These are phyloP conservation scores for Rhizomucor miehei DNA, from an alignment of 371 early-diverging fungal species.

Conservation along the genomic window DNA sequence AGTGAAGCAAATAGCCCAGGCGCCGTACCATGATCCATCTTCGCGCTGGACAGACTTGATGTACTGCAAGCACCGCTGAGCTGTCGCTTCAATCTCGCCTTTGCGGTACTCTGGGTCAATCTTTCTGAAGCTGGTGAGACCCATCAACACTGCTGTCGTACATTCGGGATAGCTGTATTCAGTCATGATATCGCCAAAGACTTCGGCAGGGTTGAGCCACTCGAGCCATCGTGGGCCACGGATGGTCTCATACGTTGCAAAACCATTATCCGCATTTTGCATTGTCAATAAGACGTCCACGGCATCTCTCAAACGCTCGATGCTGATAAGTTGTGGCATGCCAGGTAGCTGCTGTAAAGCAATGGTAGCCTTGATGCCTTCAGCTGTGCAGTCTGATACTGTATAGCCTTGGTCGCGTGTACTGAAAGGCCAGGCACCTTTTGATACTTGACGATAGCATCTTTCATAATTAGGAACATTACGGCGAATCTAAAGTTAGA, in stretches of 20 bases:
- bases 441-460: conserved; percentile 79
- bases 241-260: conserved; percentile 86
- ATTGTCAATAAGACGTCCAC: conserved; percentile 88
- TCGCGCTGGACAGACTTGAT: conserved; percentile 69
- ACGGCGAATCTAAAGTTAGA: conserved; percentile 62
- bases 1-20: conserved; percentile 97
- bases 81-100: conserved; percentile 73
- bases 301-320: conserved; percentile 77
- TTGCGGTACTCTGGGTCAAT: conserved; percentile 79
- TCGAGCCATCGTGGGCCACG: conserved; percentile 84
- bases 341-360: conserved; percentile 65
- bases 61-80: conserved; percentile 67
- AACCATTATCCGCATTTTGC: conserved; percentile 92
- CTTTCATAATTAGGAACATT: conserved; percentile 66
- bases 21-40: conserved; percentile 95
- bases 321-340: conserved; percentile 35
- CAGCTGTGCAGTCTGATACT: conserved; percentile 96
- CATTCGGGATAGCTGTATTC: conserved; percentile 98
- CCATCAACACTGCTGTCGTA: conserved; percentile 90
- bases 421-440: conserved; percentile 97
- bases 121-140: conserved; percentile 75
- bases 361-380: conserved; percentile 84
- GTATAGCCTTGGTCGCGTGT: conserved; percentile 93
- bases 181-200: conserved; percentile 95
- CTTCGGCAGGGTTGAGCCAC: conserved; percentile 91